phyloP scores from a whole-genome alignment of 192 early-diverging fungal genomes.

The Linnemannia elongata region DNA sequence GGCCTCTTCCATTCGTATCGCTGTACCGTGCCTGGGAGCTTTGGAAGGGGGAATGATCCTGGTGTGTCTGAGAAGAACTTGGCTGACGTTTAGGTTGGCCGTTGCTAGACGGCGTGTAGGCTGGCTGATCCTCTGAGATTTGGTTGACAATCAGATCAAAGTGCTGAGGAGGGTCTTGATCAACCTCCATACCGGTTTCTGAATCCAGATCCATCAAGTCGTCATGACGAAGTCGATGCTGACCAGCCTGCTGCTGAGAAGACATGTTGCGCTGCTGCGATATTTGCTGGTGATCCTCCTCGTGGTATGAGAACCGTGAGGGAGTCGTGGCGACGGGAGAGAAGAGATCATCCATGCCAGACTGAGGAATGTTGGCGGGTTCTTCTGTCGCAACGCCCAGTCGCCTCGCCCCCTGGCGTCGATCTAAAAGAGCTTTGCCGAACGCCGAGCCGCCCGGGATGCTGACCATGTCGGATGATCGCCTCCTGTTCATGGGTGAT shows the following conservation, averaged over 20 bases:
- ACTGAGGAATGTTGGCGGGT: neutral
- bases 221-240: slow-evolving; percentile 1
- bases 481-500: slow-evolving; percentile 17
- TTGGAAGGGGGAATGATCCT: neutral
- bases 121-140: slow-evolving; percentile 13
- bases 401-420: slow-evolving; percentile 4
- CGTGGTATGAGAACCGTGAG: neutral
- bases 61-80: neutral
- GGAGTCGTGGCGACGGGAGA: neutral
- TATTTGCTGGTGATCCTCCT: neutral
- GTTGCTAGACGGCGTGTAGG: neutral
- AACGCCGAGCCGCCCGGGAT: slow-evolving; percentile 19
- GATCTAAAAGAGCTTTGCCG: slow-evolving; percentile 11
- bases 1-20: neutral
- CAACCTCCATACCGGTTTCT: slow-evolving; percentile 37
- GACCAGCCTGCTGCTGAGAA: neutral
- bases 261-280: neutral
- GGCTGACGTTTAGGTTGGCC: neutral
- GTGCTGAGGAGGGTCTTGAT: slow-evolving; percentile 26
- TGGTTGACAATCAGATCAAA: slow-evolving; percentile 24
- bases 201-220: slow-evolving; percentile 18
- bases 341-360: neutral
- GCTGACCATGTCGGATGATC: slow-evolving; percentile 31
- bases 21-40: slow-evolving; percentile 3
- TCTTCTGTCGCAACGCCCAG: neutral